Conservation (phyloP, 2,329 filamentous ascomycete species). For the Pseudofabraea citricarpa region DNA sequence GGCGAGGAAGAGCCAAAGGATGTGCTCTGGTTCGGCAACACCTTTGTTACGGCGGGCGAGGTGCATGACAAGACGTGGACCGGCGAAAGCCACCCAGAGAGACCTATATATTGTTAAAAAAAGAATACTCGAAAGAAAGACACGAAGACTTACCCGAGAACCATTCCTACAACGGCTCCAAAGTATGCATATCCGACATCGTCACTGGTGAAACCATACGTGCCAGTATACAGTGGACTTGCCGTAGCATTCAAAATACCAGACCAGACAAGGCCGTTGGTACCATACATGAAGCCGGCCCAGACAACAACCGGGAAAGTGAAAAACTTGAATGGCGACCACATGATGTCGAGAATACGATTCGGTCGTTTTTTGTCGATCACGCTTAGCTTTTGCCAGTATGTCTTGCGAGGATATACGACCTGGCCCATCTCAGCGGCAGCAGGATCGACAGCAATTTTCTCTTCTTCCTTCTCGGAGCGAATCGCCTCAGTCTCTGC, state of each 20-base stretch:
- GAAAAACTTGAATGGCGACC: conserved; percentile 28
- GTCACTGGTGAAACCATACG: conserved; percentile 28
- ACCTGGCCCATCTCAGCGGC: conserved; percentile 24
- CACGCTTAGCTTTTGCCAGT: conserved; percentile 36
- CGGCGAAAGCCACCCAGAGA: conserved; percentile 13
- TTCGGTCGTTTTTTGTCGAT: conserved; percentile 36
- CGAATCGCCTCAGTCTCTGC: conserved; percentile 20
- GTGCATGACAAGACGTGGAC: conserved; percentile 14
- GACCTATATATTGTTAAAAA: conserved; percentile 4
- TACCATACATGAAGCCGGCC: conserved; percentile 29
- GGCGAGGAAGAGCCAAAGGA: conserved; percentile 25
- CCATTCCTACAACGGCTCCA: conserved; percentile 22
- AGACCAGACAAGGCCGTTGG: conserved; percentile 29
- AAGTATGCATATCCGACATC: conserved; percentile 27
- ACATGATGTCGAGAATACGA: conserved; percentile 33
- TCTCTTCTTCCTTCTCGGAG: neutral
- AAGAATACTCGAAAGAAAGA: neutral
- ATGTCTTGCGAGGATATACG: conserved; percentile 33
- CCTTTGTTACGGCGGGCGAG: conserved; percentile 36
- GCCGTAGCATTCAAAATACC: conserved; percentile 28
- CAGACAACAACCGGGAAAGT: conserved; percentile 28
- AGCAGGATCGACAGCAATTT: conserved; percentile 1
- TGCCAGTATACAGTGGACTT: conserved; percentile 21
- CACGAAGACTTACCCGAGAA: conserved; percentile 16
- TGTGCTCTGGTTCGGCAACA: conserved; percentile 26